phyloP scores from a whole-genome alignment of 2,329 filamentous ascomycete species.

The Trichophyton rubrum region DNA sequence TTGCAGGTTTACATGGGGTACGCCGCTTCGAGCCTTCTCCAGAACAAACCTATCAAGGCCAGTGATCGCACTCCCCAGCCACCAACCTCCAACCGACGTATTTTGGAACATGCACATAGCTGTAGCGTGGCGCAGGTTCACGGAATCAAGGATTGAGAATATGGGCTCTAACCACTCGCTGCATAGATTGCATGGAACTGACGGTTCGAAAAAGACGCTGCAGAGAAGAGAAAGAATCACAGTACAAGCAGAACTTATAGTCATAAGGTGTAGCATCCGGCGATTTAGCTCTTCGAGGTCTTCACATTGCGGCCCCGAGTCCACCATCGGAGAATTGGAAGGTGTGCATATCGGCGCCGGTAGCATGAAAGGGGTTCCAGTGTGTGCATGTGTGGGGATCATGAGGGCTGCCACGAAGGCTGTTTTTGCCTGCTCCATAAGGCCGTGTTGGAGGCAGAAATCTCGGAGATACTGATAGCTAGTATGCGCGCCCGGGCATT shows the following conservation, averaged over 20 bases:
- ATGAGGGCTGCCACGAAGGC: not conserved
- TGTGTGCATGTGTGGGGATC: not conserved
- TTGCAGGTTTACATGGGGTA: not conserved
- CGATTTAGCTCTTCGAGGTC: not conserved
- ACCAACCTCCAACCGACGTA: not conserved
- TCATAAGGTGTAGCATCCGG: not conserved
- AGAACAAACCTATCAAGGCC: not conserved
- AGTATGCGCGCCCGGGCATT: not conserved
- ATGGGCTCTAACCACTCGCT: not conserved
- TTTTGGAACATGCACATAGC: not conserved
- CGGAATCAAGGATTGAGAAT: not conserved
- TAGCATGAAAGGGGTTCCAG: not conserved
- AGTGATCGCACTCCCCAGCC: not conserved
- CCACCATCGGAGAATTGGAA: not conserved
- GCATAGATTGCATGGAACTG: not conserved
- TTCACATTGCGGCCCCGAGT: not conserved
- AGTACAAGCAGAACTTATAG: not conserved
- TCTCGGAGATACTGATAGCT: not conserved
- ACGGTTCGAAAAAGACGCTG: not conserved
- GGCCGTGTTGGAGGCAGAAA: not conserved
- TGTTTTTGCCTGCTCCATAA: not conserved
- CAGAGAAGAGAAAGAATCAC: not conserved
- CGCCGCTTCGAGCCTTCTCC: not conserved
- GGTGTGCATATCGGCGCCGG: not conserved
- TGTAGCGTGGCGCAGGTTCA: not conserved